These are phyloP conservation scores for Fusarium poae DNA, from an alignment of 2,329 filamentous ascomycete species.

Conservation along the genomic window DNA sequence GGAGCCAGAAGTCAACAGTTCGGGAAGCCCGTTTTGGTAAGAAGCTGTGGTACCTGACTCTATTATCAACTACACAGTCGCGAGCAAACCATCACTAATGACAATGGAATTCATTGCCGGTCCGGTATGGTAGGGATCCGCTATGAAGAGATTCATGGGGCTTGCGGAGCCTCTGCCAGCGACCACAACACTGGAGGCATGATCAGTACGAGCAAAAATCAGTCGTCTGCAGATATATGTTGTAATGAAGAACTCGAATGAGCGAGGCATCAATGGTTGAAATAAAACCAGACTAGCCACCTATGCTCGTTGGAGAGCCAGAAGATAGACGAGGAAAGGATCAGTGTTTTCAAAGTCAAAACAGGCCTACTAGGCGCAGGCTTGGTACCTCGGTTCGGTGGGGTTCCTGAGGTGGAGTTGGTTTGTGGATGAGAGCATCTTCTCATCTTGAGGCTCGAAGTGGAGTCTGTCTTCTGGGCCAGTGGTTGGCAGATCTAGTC, in stretches of 20 bases:
- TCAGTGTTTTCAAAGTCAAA: constrained; percentile 22
- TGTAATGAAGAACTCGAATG: background rate
- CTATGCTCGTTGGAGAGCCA: background rate
- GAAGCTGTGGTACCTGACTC: background rate
- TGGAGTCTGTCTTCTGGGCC: constrained; percentile 14
- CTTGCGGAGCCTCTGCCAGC: constrained; percentile 18
- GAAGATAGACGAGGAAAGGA: background rate
- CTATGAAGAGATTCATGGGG: constrained; percentile 13
- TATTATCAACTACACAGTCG: constrained; percentile 4
- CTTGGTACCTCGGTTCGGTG: constrained; percentile 32
- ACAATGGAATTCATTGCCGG: constrained; percentile 11
- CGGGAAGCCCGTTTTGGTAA: background rate
- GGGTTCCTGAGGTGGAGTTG: constrained; percentile 25
- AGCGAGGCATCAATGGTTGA: background rate
- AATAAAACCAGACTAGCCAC: background rate
- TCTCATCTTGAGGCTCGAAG: constrained; percentile 25
- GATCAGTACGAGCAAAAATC: background rate
- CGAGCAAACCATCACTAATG: background rate
- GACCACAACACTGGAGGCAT: constrained; percentile 8
- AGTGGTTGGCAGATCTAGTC: constrained; percentile 3
- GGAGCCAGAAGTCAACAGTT: background rate
- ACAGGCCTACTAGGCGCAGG: constrained; percentile 10
- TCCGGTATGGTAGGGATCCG: constrained; percentile 7
- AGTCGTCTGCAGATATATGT: constrained; percentile 1
- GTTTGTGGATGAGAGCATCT: constrained; percentile 10